phyloP scores from a whole-genome alignment of 257 asterid species.

The Ehretia macrophylla region DNA sequence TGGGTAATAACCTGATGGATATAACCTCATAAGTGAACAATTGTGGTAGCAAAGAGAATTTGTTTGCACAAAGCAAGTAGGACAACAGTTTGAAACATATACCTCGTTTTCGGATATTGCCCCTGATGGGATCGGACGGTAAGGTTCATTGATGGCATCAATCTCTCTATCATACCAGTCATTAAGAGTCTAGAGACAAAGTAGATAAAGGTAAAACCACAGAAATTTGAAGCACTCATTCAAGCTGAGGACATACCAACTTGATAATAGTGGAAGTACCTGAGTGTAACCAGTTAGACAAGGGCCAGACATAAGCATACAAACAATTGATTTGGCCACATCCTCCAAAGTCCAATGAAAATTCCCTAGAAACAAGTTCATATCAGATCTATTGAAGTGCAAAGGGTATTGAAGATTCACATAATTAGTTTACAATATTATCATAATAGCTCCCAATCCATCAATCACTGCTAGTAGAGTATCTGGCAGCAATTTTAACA shows the following conservation, averaged over 20 bases:
- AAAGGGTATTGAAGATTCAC: constrained; percentile 5
- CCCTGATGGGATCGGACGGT: constrained; percentile 96
- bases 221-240: constrained; percentile 13
- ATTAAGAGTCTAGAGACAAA: constrained; percentile 63
- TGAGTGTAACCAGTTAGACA: constrained; percentile 93
- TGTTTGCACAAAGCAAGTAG: constrained; percentile 5
- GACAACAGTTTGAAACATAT: constrained; percentile 15
- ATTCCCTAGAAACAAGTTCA: constrained; percentile 47
- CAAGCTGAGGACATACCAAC: constrained; percentile 13
- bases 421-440: not conserved
- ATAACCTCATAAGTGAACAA: constrained; percentile 14
- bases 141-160: constrained; percentile 94
- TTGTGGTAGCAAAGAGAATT: not conserved
- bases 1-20: constrained; percentile 81
- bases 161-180: constrained; percentile 98
- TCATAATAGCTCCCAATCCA: too few species aligned
- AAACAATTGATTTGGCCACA: constrained; percentile 77
- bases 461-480: not conserved
- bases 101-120: constrained; percentile 83
- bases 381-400: constrained; percentile 3
- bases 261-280: constrained; percentile 34
- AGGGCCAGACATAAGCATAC: constrained; percentile 97
- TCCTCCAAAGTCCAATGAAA: constrained; percentile 88
- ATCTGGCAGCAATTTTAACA: too few species aligned
- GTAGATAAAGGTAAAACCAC: constrained; percentile 8